Evolutionary conservation across 305 asterid species (phyloP).

Genomic region (Fraxinus platypoda): DNA sequence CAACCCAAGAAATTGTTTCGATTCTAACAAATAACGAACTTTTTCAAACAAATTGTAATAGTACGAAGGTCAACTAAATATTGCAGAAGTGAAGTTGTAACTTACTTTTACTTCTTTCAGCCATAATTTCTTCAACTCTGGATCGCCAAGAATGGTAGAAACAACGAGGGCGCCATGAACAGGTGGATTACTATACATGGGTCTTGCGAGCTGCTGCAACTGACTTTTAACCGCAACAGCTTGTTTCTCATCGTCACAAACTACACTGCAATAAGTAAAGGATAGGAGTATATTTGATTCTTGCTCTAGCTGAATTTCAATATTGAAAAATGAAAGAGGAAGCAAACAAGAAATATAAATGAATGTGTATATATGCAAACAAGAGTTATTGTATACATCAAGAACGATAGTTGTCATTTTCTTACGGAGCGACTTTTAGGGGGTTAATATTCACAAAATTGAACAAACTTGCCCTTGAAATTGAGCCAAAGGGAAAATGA

Average conservation of each 20-base stretch:
- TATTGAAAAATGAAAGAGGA: neutral
- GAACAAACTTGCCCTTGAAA: neutral
- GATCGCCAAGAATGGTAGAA: constrained; percentile 80
- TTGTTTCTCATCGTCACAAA: constrained; percentile 90
- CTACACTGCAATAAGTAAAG: constrained; percentile 51
- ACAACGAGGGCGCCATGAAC: constrained; percentile 86
- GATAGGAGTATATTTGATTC: constrained; percentile 4
- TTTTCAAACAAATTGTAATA: neutral
- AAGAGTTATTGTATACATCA: neutral
- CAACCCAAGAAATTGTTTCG: neutral
- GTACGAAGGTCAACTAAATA: constrained; percentile 6
- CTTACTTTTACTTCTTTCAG: constrained; percentile 89
- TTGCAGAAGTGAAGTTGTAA: neutral
- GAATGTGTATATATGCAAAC: neutral
- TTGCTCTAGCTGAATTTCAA: neutral
- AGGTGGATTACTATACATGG: constrained; percentile 99
- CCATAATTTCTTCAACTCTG: constrained; percentile 78
- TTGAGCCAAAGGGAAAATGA: neutral
- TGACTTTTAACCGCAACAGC: constrained; percentile 96
- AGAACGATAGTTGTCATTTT: neutral
- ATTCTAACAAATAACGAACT: neutral
- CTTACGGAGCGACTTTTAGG: neutral
- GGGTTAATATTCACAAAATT: neutral
- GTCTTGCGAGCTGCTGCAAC: constrained; percentile 96
- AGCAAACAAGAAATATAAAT: neutral